Percentiles rank a stretch among this genome's conserved stretches.
These are phyloP conservation scores for Penicillium sp. DNA, from an alignment of 2,329 filamentous ascomycete genomes.

Conservation along the genomic window DNA sequence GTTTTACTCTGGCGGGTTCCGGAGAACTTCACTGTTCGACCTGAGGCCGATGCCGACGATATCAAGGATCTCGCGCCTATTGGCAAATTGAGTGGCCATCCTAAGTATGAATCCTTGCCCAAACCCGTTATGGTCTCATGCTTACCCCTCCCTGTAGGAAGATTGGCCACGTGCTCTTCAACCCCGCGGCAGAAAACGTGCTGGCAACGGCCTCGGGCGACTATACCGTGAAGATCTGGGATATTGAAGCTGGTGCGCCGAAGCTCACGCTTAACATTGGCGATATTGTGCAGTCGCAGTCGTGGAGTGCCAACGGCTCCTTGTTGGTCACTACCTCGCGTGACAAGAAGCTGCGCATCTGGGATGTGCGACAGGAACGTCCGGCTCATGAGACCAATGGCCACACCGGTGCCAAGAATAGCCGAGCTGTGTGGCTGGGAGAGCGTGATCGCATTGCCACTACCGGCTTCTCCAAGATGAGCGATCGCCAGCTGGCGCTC, in stretches of 20 bases:
- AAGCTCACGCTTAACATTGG: constrained; percentile 76
- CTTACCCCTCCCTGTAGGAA: constrained; percentile 60
- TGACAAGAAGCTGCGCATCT: constrained; percentile 97
- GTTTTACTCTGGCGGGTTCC: constrained; percentile 97
- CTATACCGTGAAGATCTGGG: constrained; percentile 94
- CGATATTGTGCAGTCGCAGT: constrained; percentile 92
- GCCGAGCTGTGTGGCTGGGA: constrained; percentile 93
- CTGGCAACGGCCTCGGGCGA: constrained; percentile 94
- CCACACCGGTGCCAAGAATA: constrained; percentile 94
- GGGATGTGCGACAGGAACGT: constrained; percentile 93
- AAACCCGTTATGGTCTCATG: constrained; percentile 9
- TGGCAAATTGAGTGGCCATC: constrained; percentile 79
- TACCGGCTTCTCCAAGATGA: constrained; percentile 97
- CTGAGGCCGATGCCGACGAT: constrained; percentile 72
- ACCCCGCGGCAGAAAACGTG: constrained; percentile 91
- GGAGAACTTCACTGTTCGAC: constrained; percentile 77
- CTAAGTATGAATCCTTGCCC: constrained; percentile 58
- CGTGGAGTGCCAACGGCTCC: constrained; percentile 88
- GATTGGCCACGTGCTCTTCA: constrained; percentile 96
- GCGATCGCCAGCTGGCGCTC: constrained; percentile 89
- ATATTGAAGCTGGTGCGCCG: constrained; percentile 74
- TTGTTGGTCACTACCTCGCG: constrained; percentile 88
- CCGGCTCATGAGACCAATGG: constrained; percentile 80
- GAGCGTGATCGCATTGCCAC: constrained; percentile 95
- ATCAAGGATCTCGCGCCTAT: constrained; percentile 76